Percentiles rank a stretch among this genome's conserved stretches.
Conservation (phyloP, 2,329 filamentous ascomycete genomes). For the Stemphylium beticola region DNA sequence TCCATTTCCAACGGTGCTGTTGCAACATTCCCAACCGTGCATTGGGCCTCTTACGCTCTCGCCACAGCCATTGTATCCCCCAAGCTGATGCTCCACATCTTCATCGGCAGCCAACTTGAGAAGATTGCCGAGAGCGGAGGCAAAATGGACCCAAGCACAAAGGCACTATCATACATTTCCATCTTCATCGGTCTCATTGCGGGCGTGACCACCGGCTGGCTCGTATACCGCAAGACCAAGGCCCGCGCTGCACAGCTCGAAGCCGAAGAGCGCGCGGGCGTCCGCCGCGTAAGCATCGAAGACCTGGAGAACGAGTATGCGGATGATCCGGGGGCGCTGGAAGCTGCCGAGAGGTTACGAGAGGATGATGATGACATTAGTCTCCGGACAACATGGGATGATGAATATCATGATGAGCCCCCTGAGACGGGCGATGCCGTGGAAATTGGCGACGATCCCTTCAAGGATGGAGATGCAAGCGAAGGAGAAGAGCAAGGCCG, state of each 20-base stretch:
- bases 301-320: slow-evolving; percentile 50
- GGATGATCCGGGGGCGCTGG: slow-evolving; percentile 54
- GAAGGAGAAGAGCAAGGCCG: slow-evolving; percentile 29
- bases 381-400: slow-evolving; percentile 57
- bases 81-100: slow-evolving; percentile 89
- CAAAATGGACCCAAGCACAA: slow-evolving; percentile 79
- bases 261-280: slow-evolving; percentile 52
- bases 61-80: slow-evolving; percentile 84
- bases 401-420: slow-evolving; percentile 52
- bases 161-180: slow-evolving; percentile 81
- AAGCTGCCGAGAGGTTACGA: slow-evolving; percentile 47
- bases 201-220: slow-evolving; percentile 76
- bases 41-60: slow-evolving; percentile 74
- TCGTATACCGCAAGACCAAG: slow-evolving; percentile 76
- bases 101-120: slow-evolving; percentile 85
- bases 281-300: slow-evolving; percentile 39
- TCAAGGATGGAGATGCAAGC: slow-evolving; percentile 50
- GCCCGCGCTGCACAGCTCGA: slow-evolving; percentile 58
- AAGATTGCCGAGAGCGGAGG: slow-evolving; percentile 82
- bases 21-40: slow-evolving; percentile 88
- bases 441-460: slow-evolving; percentile 52
- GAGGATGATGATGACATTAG: slow-evolving; percentile 61
- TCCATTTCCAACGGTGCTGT: slow-evolving; percentile 93
- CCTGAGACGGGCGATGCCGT: slow-evolving; percentile 51
- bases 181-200: slow-evolving; percentile 75